Evolutionary conservation across 2,329 filamentous ascomycete genomes (phyloP), one percentile per base, ranked within the genome.

Genomic region (Fusarium algeriense): DNA sequence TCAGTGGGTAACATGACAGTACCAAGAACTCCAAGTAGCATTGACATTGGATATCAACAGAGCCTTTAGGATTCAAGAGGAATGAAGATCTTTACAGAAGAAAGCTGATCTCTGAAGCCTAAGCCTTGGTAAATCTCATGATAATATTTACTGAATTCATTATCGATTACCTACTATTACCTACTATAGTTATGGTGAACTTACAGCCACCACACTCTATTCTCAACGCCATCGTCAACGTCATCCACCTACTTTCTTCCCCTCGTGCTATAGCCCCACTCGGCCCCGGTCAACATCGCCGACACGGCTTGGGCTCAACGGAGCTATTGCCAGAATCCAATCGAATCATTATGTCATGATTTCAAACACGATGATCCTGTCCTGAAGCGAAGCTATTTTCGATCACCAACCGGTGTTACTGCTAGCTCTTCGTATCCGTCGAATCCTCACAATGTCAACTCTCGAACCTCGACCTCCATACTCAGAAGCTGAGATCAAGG

Each of bases 401-500:
- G 48, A 50, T 41, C 30, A 46, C 13, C 23, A 32, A 46, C 13
- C 23, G 28, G 40, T 20, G 20, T 34, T 10, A 43, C 9, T 34
- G 28, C 28, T 28, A 53, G 44, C 41, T 28, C 40, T 15, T 12
- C 35, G 37, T 28, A n/a, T 19, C 26, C 30, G 35, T 35, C n/a
- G 30, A 41, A 35, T 40, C 40, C 28, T 46, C 37, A 67, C 58
- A 60, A 98, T 98, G 95, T 92, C 95, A 15, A 91, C 91, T 43
- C 87, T 97, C 46, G 83, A 87, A 46, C 93, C 93, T 52, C 89
- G 93, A 62, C 84, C 88, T 61, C 90, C 93, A 0, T 98, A 98
- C 83, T 90, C 91, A 46, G 84, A 90, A 73, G 91, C 93, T 65
- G 95, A 98, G 86, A 89, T 98, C 53, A 85, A 87, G 45, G 85